phyloP scores from a whole-genome alignment of 2,329 filamentous ascomycete genomes.

The Epicoccum sorghinum region DNA sequence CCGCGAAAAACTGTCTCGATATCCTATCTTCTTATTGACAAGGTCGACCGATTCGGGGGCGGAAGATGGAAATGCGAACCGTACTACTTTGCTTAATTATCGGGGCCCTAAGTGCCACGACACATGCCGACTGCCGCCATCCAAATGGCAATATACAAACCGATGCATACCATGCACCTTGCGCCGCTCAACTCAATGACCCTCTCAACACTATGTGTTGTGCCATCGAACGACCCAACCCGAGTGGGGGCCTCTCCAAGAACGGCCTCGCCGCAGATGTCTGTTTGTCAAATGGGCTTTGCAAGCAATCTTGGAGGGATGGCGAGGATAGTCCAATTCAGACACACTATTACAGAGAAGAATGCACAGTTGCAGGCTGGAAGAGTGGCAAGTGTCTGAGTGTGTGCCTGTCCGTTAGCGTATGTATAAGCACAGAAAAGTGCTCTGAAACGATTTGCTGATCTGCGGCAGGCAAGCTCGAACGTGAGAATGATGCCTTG shows the following conservation, averaged over 20 bases:
- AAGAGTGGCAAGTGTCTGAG: constrained; percentile 7
- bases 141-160: constrained; percentile 9
- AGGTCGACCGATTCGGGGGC: neutral
- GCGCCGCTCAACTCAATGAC: neutral
- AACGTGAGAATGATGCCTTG: constrained; percentile 6
- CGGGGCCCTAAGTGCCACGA: neutral
- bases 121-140: constrained; percentile 4
- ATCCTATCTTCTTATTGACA: neutral
- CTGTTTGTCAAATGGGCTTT: constrained; percentile 6
- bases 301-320: neutral
- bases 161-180: constrained; percentile 8
- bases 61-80: neutral
- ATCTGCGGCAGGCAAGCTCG: neutral
- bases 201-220: constrained; percentile 15
- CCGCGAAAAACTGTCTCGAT: neutral
- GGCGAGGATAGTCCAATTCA: neutral
- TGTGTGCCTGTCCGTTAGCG: constrained; percentile 8
- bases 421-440: neutral
- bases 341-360: constrained; percentile 1
- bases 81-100: neutral
- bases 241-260: neutral
- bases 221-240: constrained; percentile 2
- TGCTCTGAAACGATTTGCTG: neutral
- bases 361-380: constrained; percentile 4
- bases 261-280: constrained; percentile 1